phyloP scores from a whole-genome alignment of 2,329 filamentous ascomycete genomes.

The Aureobasidium subglaciale region DNA sequence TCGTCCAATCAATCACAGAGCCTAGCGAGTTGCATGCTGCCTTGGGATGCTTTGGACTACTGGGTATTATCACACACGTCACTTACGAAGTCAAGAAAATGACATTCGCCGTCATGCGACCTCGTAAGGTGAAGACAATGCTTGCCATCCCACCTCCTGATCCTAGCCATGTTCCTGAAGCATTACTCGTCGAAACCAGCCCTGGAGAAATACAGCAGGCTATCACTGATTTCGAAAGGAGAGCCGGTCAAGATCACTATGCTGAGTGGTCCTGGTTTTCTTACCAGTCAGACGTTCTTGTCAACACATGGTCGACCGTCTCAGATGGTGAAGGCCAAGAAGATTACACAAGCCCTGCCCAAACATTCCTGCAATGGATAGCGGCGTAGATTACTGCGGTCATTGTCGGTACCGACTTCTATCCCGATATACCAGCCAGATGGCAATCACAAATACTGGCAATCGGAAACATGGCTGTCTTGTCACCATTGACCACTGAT shows the following conservation, averaged over 20 bases:
- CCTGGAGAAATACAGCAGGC: constrained; percentile 28
- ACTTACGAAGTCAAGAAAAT: constrained; percentile 43
- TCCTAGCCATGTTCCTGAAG: constrained; percentile 24
- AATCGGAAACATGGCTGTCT: constrained; percentile 31
- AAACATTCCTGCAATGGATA: constrained; percentile 31
- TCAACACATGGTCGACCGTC: constrained; percentile 37
- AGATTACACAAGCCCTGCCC: constrained; percentile 30
- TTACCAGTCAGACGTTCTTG: constrained; percentile 38
- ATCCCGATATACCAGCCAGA: constrained; percentile 11
- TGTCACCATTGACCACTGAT: constrained; percentile 9
- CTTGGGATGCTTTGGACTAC: constrained; percentile 39
- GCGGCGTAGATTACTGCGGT: constrained; percentile 28
- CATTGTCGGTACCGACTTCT: constrained; percentile 11
- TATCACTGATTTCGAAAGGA: constrained; percentile 33
- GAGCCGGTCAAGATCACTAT: constrained; percentile 27
- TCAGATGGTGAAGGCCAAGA: constrained; percentile 26
- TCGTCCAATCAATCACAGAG: constrained; percentile 34
- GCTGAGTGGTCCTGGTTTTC: constrained; percentile 47
- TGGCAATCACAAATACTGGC: constrained; percentile 15
- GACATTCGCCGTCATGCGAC: constrained; percentile 41
- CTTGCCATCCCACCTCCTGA: constrained; percentile 37
- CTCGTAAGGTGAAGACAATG: constrained; percentile 36
- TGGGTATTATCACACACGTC: constrained; percentile 46
- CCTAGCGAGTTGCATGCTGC: constrained; percentile 36
- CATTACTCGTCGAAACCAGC: constrained; percentile 23